These are phyloP conservation scores for Mortierella sp. DNA, from an alignment of 371 early-diverging fungal genomes.

Conservation along the genomic window DNA sequence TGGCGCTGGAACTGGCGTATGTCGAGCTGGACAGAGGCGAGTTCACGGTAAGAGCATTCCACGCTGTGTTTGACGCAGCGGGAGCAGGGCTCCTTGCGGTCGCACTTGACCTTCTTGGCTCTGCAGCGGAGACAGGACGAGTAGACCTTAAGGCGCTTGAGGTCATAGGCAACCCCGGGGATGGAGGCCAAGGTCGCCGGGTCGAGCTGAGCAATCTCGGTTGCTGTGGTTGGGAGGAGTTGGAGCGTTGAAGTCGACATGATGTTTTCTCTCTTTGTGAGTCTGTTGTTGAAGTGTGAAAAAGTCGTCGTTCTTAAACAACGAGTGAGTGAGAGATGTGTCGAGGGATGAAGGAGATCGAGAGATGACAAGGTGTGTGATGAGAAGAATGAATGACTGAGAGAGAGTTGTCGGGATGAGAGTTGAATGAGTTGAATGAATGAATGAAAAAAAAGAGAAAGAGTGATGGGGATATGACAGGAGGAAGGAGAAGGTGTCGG, in stretches of 20 bases:
- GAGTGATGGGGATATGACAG: not conserved
- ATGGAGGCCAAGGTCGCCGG: slow-evolving; percentile 27
- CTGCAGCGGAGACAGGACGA: slow-evolving; percentile 56
- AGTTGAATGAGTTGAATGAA: not conserved
- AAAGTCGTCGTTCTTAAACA: not conserved
- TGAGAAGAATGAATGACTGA: not conserved
- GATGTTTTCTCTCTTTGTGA: not conserved
- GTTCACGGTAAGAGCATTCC: slow-evolving; percentile 54
- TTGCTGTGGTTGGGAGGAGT: slow-evolving; percentile 21
- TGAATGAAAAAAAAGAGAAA: not conserved
- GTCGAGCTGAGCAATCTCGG: slow-evolving; percentile 28
- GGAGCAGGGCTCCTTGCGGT: slow-evolving; percentile 58
- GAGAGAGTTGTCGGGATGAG: not conserved
- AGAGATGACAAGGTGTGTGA: not conserved
- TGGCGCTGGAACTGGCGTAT: slow-evolving; percentile 56
- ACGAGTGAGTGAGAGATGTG: not conserved
- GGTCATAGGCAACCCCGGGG: slow-evolving; percentile 39
- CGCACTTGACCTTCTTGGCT: slow-evolving; percentile 56
- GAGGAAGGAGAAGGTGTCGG: not conserved
- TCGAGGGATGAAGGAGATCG: not conserved
- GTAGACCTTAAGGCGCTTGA: slow-evolving; percentile 55
- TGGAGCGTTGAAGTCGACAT: slow-evolving; percentile 26
- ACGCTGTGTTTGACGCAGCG: slow-evolving; percentile 45
- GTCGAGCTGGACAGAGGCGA: slow-evolving; percentile 53
- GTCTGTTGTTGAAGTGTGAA: not conserved